Evolutionary conservation across 345 rosid genomes (phyloP), one percentile per base, ranked within the genome.

Genomic region (Isatis tinctoria): DNA sequence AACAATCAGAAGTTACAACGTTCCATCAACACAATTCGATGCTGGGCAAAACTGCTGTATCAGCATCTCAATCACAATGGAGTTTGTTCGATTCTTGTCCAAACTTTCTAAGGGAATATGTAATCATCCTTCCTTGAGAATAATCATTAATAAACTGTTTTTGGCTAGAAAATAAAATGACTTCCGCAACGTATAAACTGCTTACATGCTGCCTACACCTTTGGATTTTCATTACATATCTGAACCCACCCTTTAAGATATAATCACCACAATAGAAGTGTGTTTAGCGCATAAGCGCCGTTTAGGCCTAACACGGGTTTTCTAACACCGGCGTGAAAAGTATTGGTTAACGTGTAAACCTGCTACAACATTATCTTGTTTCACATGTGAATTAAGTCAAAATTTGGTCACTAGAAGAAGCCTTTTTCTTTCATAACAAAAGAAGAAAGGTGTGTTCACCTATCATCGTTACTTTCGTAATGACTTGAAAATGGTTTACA

Each of bases 391-490:
- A 67, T 48, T 37, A 59, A 58, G 61, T 74, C 27, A 67, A 17
- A 6, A 37, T 65, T 66, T 58, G 53, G 67, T 58, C 30, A 47
- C 67, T 27, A 48, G 24, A 61, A 72, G 24, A 73, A 32, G 10
- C 48, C 28, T 43, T 73, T 33, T 44, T 24, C 65, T 56, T 44
- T 41, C 44, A 36, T 16, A 44, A 44, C 59, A 24, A 56, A 57
- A 16, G 49, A 14, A 65, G 78, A 74, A 74, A 74, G 43, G 66
- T 56, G 39, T 36, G 67, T 18, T 36, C 4, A 61, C 3, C 18
- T 13, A 61, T 27, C 67, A 61, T 27, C 67, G 8, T 43, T 60
- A 16, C 69, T 72, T 68, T 41, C 63, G 53, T 59, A 68, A 48
- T 12, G 53, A 60, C 68, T 67, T 33, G n/a, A 16, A 65, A 67